These are phyloP conservation scores for Colletotrichum tamarilloi DNA, from an alignment of 2,329 filamentous ascomycete species.

Conservation along the genomic window DNA sequence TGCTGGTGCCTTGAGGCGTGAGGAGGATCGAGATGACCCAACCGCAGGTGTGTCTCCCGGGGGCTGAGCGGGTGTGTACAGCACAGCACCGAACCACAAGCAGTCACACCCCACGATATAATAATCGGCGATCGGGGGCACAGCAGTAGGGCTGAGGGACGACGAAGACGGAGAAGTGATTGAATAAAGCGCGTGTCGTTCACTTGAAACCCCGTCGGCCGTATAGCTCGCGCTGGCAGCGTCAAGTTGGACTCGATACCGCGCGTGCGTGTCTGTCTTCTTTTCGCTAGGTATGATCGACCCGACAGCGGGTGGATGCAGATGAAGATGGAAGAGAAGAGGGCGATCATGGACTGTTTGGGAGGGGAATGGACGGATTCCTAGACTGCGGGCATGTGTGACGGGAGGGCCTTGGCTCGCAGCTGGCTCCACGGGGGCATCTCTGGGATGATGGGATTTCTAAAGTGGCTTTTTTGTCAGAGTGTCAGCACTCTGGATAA, in stretches of 20 bases:
- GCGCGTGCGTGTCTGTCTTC: constrained; percentile 1
- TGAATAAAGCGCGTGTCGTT: neutral
- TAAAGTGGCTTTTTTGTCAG: constrained; percentile 29
- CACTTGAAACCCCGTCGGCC: neutral
- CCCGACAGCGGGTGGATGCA: constrained; percentile 21
- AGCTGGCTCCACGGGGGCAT: constrained; percentile 6
- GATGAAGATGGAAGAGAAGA: neutral
- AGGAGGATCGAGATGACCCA: constrained; percentile 27
- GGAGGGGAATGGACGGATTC: constrained; percentile 20
- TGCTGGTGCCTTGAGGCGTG: constrained; percentile 16
- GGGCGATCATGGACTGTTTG: constrained; percentile 29
- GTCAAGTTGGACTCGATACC: neutral
- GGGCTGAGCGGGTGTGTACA: constrained; percentile 33
- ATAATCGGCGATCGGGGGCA: constrained; percentile 24
- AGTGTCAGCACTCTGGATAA: constrained; percentile 20
- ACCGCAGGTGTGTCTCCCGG: constrained; percentile 20
- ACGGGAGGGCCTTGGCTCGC: constrained; percentile 20
- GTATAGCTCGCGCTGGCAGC: neutral
- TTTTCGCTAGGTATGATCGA: constrained; percentile 26
- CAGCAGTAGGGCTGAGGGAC: constrained; percentile 28
- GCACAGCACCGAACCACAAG: constrained; percentile 21
- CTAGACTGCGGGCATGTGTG: constrained; percentile 13
- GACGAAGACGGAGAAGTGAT: neutral
- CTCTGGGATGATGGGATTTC: constrained; percentile 31
- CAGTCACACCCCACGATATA: constrained; percentile 28